Base-by-base conservation (phyloP, 495 filamentous ascomycete species). In the Penicillium canariense region DNA sequence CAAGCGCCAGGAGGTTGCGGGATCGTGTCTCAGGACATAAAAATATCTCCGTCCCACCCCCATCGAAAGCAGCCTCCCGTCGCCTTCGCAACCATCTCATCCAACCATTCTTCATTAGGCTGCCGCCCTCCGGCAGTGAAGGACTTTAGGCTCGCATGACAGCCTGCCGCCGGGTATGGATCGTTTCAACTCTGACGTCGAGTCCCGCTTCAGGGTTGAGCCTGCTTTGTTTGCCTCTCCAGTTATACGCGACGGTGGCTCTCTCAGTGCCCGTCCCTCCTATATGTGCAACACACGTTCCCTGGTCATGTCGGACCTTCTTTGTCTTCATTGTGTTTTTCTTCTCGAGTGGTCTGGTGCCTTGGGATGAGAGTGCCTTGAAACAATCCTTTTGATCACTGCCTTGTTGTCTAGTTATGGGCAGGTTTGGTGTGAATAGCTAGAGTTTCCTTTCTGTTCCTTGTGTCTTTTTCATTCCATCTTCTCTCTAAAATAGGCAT, bases 1-100 rank as follows among this genome's bases (percentile, higher is more conserved):
- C 59, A 58, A 53, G 63, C 63, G 63, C 63, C 63, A 66, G 60
- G 56, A 42, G 59, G 59, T 17, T 52, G 23, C 12, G 54, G 45
- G 40, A 38, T 44, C 27, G 35, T 40, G 61, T 59, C 56, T 62
- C 59, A 57, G 44, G 38, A 44, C 17, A 36, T 36, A 58, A 58
- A 58, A 55, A 54, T 50, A 56, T 51, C 58, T 36, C 44, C 47
- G 43, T 26, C 28, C 35, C 25, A 45, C 32, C 27, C 39, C 32
- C 9, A 44, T 36, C 40, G 56, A 28, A 42, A 38, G 36, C 55
- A 58, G 45, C 15, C 10, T 56, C 45, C n/a, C 52, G 45, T 44
- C 39, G 48, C 23, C 31, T 52, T 32, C 52, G 23, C 48, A 55
- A 56, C 36, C 46, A n/a, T 53, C 46, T 49, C 49, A 45, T 9